Percentiles rank a stretch among this genome's conserved stretches.
These are phyloP conservation scores for Lotus japonicus DNA, from an alignment of 306 rosid species.

Conservation along the genomic window DNA sequence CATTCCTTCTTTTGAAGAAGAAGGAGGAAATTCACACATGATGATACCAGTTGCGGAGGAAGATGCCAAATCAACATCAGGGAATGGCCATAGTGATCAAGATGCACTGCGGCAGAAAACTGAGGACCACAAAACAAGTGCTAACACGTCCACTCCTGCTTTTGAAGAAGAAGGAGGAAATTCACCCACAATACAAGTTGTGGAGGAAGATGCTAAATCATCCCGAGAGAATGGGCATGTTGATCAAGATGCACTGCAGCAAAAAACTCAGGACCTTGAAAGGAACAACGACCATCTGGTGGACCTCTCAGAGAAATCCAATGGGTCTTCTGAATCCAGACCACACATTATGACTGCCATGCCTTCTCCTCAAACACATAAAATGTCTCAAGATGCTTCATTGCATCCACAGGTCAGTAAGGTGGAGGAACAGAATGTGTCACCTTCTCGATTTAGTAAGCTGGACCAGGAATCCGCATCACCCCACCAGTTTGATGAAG, in stretches of 20 bases:
- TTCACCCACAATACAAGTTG: too few relatives aligned
- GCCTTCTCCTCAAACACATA: not conserved
- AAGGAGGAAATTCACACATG: constrained; percentile 22
- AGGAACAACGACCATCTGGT: not conserved
- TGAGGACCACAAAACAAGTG: constrained; percentile 13
- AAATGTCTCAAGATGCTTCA: not conserved
- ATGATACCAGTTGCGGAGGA: not conserved
- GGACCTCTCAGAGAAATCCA: constrained; percentile 39
- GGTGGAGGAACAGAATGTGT: not conserved
- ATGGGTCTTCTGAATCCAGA: constrained; percentile 26
- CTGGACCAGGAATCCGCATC: constrained; percentile 16
- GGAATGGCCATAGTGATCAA: constrained; percentile 24
- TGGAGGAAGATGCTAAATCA: too few relatives aligned
- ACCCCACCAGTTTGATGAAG: constrained; percentile 1
- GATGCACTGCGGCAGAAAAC: constrained; percentile 27
- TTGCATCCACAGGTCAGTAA: too few relatives aligned
- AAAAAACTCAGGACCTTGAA: too few relatives aligned
- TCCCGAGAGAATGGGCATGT: too few relatives aligned
- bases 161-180: too few relatives aligned
- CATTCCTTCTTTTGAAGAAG: constrained; percentile 26
- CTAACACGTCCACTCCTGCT: too few relatives aligned
- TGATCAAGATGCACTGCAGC: too few relatives aligned
- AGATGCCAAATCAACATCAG: constrained; percentile 16
- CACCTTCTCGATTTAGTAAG: constrained; percentile 12
- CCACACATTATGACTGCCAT: constrained; percentile 22